Conservation (phyloP, 805 yeast species). For the Priceomyces haplophilus region DNA sequence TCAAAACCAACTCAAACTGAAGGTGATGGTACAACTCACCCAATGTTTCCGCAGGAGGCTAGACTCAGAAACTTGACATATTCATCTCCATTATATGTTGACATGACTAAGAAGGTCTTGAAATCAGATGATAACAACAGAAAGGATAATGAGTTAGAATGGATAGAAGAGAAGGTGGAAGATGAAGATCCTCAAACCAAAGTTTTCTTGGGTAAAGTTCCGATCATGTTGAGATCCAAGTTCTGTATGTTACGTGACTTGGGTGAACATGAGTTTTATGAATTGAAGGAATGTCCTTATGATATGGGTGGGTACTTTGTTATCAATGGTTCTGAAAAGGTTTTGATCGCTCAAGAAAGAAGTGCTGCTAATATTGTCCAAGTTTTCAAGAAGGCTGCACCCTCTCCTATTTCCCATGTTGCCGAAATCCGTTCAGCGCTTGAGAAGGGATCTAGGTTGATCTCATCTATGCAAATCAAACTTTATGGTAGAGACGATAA, state of each 20-base stretch:
- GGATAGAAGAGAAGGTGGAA: constrained; percentile 49
- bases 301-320: constrained; percentile 99
- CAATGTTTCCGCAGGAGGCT: constrained; percentile 97
- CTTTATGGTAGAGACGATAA: constrained; percentile 78
- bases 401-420: constrained; percentile 91
- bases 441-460: constrained; percentile 95
- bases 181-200: constrained; percentile 62
- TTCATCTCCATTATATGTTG: constrained; percentile 93
- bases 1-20: constrained; percentile 98
- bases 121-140: constrained; percentile 72
- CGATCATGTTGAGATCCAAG: constrained; percentile 95
- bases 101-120: constrained; percentile 86
- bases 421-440: constrained; percentile 97
- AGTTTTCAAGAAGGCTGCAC: constrained; percentile 96
- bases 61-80: constrained; percentile 93
- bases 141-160: constrained; percentile 42
- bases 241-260: constrained; percentile 90
- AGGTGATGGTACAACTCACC: constrained; percentile 99
- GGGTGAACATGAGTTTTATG: constrained; percentile 90
- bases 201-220: constrained; percentile 94
- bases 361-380: constrained; percentile 98
- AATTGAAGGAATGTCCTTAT: constrained; percentile 96
- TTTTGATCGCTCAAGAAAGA: constrained; percentile 96
- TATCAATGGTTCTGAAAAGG: constrained; percentile 97
- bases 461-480: constrained; percentile 91